A percentile compares a stretch with the other conserved stretches of the same genome.
Evolutionary conservation across 1,284 basidiomycete genomes (phyloP).

Genomic region (Heimioporus retisporus): DNA sequence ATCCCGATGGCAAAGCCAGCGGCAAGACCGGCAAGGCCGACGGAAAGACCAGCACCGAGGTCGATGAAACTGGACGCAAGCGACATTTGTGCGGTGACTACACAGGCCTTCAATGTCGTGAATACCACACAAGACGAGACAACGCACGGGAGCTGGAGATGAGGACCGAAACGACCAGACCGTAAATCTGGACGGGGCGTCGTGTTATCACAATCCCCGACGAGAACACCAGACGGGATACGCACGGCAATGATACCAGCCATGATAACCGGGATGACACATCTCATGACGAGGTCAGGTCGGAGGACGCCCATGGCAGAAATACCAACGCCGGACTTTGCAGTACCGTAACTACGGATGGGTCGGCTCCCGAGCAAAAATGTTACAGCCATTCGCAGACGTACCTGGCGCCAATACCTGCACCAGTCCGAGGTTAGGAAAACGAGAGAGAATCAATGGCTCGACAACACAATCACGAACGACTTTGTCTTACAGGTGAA

Average conservation of each 20-base stretch:
- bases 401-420: conserved; percentile 46
- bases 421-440: no score
- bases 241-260: conserved; percentile 97
- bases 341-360: conserved; percentile 84
- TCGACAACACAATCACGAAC: background rate
- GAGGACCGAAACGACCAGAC: conserved; percentile 93
- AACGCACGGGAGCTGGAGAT: conserved; percentile 83
- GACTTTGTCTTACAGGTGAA: conserved; percentile 81
- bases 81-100: conserved; percentile 65
- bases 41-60: conserved; percentile 90
- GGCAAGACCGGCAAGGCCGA: conserved; percentile 90
- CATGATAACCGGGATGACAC: conserved; percentile 98
- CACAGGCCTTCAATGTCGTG: conserved; percentile 4
- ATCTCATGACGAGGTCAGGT: conserved; percentile 96
- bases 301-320: conserved; percentile 98
- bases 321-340: conserved; percentile 99
- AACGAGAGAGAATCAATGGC: background rate
- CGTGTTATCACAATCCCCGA: background rate
- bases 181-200: conserved; percentile 69
- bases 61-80: conserved; percentile 91
- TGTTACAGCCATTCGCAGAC: conserved; percentile 4
- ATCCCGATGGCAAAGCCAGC: conserved; percentile 96
- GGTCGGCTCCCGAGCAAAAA: conserved; percentile 12
- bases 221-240: background rate
- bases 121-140: background rate